These are phyloP conservation scores for Dioszegia aurantiaca DNA, from an alignment of 768 basidiomycete genomes.

Conservation along the genomic window DNA sequence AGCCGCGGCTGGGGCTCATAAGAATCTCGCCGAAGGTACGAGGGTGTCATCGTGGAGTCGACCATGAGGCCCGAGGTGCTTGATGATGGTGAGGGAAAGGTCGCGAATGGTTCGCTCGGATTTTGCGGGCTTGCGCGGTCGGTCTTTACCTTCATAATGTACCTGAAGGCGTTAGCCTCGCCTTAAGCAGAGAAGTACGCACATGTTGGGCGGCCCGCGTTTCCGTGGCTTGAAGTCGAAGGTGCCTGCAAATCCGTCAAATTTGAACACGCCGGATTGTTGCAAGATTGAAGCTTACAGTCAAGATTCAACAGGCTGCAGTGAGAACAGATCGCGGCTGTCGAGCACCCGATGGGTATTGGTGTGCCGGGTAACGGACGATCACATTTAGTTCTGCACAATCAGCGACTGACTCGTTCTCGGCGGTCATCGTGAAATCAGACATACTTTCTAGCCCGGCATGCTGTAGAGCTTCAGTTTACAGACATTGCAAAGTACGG, in stretches of 20 bases:
- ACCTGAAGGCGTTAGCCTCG: constrained; percentile 17
- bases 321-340: constrained; percentile 27
- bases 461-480: constrained; percentile 23
- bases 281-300: constrained; percentile 17
- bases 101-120: background rate
- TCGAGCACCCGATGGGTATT: background rate
- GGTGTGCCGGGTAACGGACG: constrained; percentile 30
- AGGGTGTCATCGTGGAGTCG: background rate
- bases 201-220: constrained; percentile 88
- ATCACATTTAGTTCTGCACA: constrained; percentile 43
- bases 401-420: background rate
- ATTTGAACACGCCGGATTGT: background rate
- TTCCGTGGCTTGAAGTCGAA: constrained; percentile 94
- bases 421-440: no score
- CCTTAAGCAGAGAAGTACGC: background rate
- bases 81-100: background rate
- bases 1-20: background rate
- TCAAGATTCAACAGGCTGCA: constrained; percentile 26
- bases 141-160: constrained; percentile 26
- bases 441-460: constrained; percentile 46
- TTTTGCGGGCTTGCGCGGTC: background rate
- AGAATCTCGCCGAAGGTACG: background rate
- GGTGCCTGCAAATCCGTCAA: constrained; percentile 56
- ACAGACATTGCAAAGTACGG: background rate
- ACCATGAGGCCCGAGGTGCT: no score